Evolutionary conservation across 768 basidiomycete genomes (phyloP).

Genomic region (Lepiota subincarnata): DNA sequence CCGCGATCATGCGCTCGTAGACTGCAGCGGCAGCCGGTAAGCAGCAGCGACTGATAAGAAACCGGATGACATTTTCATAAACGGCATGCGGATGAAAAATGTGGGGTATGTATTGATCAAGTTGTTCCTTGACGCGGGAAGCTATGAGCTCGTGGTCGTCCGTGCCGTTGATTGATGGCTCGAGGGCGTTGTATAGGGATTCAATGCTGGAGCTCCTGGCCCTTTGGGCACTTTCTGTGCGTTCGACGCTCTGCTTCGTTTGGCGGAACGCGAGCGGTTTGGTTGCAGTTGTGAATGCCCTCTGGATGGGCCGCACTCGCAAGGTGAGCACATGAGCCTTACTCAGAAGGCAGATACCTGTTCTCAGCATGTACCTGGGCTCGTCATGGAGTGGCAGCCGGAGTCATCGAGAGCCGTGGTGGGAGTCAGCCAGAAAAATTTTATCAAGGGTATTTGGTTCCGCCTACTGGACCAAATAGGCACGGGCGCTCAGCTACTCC

Average conservation of each 20-base stretch:
- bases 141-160: not conserved
- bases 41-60: not conserved
- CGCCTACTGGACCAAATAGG: too few relatives aligned
- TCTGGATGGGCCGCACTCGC: not conserved
- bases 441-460: too few relatives aligned
- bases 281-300: not conserved
- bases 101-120: not conserved
- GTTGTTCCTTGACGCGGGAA: conserved; percentile 1
- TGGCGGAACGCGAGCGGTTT: not conserved
- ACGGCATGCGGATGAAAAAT: not conserved
- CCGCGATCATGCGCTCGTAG: conserved; percentile 2
- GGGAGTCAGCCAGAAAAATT: not conserved
- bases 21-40: not conserved
- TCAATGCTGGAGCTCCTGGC: not conserved
- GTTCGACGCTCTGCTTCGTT: not conserved
- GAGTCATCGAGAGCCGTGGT: not conserved
- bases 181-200: not conserved
- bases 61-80: not conserved
- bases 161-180: not conserved
- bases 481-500: too few relatives aligned
- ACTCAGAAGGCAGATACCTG: not conserved
- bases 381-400: not conserved
- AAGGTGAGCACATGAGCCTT: not conserved
- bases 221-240: not conserved
- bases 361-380: not conserved